Evolutionary conservation across 2,329 filamentous ascomycete species (phyloP), one percentile per base, ranked within the genome.

Genomic region (Corinectria fuckeliana): DNA sequence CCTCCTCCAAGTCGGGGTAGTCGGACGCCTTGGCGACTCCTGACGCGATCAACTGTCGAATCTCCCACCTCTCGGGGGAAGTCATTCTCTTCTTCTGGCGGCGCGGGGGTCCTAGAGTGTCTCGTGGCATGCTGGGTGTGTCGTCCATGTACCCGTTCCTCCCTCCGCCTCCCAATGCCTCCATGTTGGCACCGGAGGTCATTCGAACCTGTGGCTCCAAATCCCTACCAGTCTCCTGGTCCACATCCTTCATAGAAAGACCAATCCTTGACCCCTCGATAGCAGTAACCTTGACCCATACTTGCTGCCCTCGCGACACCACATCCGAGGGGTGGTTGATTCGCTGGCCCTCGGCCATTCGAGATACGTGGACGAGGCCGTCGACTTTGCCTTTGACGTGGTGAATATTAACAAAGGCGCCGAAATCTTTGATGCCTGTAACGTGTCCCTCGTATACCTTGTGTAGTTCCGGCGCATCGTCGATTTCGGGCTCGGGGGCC

Each of bases 51-150:
- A 99, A 82, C 72, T 99, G 95, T 62, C 94, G 88, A 63, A 99
- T 97, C 75, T 99, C 95, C 94, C 95, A 99, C 72, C 95, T 83
- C 74, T 99, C 95, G 1, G 95, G 95, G 13, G 94, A 97, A 0
- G 94, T 98, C 89, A 98, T 89, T 51, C 95, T 85, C 80, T 99
- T 99, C 74, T 91, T 92, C 55, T 89, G 89, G 44, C 82, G 85
- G 65, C 82, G 82, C 7, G 81, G 77, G 0, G 72, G 69, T 0
- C 77, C 77, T 10, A 78, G 67, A 47, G 51, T 83, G 78, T 79
- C 62, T 70, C 72, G 64, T 50, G 74, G 69, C 73, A 75, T 69
- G 9, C 69, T 61, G 39, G 67, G 50, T 4, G 65, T 18, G 21
- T 84, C 72, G 49, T 80, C 82, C 7, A 80, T 81, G 56, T 86